Evolutionary conservation across 345 rosid species (phyloP).

Genomic region (Euclidium syriacum): DNA sequence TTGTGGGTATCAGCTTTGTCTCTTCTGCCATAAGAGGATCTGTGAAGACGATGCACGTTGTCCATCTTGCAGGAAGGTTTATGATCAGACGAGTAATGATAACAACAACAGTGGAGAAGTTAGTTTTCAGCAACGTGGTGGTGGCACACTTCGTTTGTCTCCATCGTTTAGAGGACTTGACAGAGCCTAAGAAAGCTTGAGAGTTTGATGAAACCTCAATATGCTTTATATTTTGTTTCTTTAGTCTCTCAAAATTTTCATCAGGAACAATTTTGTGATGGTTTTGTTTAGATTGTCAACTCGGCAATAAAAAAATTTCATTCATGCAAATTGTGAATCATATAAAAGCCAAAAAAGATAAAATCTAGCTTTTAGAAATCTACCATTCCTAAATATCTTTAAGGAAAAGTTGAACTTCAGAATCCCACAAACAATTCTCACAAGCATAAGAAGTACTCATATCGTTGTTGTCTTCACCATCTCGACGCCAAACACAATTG

Average conservation of each 20-base stretch:
- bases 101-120: conserved; percentile 17
- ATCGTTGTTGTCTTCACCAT: background rate
- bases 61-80: conserved; percentile 38
- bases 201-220: background rate
- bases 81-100: background rate
- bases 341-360: no score
- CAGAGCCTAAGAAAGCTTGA: conserved; percentile 2
- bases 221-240: background rate
- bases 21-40: conserved; percentile 42
- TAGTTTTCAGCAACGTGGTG: conserved; percentile 21
- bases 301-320: background rate
- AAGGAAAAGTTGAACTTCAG: background rate
- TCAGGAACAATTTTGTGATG: background rate
- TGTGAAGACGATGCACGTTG: conserved; percentile 35
- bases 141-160: conserved; percentile 10
- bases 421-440: conserved; percentile 1
- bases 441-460: background rate
- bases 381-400: background rate
- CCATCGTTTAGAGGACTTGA: conserved; percentile 27
- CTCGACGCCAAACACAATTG: background rate
- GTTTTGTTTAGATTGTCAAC: conserved; percentile 12
- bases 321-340: background rate
- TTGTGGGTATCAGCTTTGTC: conserved; percentile 42
- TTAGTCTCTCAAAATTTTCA: background rate
- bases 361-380: no score